Conservation (phyloP, 1,284 basidiomycete species). For the Ceratobasidium theobromae region DNA sequence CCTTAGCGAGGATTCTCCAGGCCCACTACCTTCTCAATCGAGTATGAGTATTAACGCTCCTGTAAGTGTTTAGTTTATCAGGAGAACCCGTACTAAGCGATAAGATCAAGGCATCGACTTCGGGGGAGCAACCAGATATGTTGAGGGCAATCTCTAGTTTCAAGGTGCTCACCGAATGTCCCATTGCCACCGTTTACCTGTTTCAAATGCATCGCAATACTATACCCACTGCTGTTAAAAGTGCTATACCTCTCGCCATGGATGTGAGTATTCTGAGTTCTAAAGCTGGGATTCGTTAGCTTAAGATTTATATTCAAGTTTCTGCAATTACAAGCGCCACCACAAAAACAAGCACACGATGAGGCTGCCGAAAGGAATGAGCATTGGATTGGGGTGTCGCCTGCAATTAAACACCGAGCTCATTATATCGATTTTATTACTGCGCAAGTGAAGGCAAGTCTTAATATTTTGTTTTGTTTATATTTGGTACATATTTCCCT, state of each 20-base stretch:
- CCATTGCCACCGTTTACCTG: conserved; percentile 89
- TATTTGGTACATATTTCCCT: background rate
- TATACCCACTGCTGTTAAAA: conserved; percentile 69
- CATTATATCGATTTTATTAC: conserved; percentile 88
- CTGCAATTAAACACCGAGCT: conserved; percentile 69
- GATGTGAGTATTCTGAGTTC: conserved; percentile 48
- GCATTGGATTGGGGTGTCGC: conserved; percentile 85
- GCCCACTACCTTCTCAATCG: conserved; percentile 35
- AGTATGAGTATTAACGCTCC: conserved; percentile 27
- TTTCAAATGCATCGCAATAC: conserved; percentile 77
- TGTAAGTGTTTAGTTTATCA: conserved; percentile 29
- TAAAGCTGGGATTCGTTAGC: background rate
- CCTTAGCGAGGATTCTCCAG: conserved; percentile 51
- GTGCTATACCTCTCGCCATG: conserved; percentile 75
- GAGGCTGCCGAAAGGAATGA: conserved; percentile 76
- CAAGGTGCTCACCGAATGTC: conserved; percentile 94
- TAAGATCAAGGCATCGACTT: conserved; percentile 20
- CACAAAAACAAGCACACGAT: conserved; percentile 81
- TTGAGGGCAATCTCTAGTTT: conserved; percentile 82
- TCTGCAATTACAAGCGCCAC: conserved; percentile 79
- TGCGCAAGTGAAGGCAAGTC: conserved; percentile 85
- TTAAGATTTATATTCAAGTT: conserved; percentile 43
- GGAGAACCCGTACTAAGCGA: conserved; percentile 16
- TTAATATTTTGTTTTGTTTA: background rate
- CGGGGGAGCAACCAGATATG: conserved; percentile 41